Percentiles rank a stretch among this genome's conserved stretches.
Evolutionary conservation across 2,329 filamentous ascomycete species (phyloP).

Genomic region (Penicillium sp.): DNA sequence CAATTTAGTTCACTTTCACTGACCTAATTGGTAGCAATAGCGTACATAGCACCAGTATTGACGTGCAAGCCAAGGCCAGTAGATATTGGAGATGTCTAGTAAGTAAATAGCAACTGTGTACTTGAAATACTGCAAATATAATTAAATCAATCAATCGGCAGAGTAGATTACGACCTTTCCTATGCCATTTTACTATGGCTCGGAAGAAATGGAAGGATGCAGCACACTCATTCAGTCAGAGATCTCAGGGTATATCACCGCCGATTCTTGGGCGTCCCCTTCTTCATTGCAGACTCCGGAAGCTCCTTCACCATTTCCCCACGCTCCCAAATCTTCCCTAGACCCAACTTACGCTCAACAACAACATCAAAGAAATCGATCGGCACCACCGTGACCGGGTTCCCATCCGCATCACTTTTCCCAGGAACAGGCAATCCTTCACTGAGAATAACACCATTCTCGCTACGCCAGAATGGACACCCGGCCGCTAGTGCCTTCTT

Average conservation of each 20-base stretch:
- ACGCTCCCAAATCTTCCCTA: conserved; percentile 67
- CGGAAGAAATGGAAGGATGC: not conserved
- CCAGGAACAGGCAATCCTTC: conserved; percentile 47
- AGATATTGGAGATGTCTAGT: not conserved
- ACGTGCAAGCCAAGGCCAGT: not conserved
- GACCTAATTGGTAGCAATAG: not conserved
- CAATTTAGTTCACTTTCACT: not conserved
- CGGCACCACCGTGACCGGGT: conserved; percentile 61
- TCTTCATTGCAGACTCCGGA: conserved; percentile 48
- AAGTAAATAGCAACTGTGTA: not conserved
- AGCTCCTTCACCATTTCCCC: conserved; percentile 58
- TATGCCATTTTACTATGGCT: not conserved
- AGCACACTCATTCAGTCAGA: conserved; percentile 30
- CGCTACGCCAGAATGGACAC: conserved; percentile 75
- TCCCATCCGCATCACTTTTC: conserved; percentile 54
- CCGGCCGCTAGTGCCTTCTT: conserved; percentile 63
- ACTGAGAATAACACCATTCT: conserved; percentile 73
- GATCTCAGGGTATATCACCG: not conserved
- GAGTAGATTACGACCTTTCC: not conserved
- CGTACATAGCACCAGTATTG: not conserved
- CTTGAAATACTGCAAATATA: not conserved
- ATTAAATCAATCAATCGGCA: not conserved
- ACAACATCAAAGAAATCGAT: conserved; percentile 73
- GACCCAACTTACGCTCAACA: conserved; percentile 71
- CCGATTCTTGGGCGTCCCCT: conserved; percentile 27